Evolutionary conservation across 2,329 filamentous ascomycete species (phyloP).

Genomic region (Dothistroma septosporum): DNA sequence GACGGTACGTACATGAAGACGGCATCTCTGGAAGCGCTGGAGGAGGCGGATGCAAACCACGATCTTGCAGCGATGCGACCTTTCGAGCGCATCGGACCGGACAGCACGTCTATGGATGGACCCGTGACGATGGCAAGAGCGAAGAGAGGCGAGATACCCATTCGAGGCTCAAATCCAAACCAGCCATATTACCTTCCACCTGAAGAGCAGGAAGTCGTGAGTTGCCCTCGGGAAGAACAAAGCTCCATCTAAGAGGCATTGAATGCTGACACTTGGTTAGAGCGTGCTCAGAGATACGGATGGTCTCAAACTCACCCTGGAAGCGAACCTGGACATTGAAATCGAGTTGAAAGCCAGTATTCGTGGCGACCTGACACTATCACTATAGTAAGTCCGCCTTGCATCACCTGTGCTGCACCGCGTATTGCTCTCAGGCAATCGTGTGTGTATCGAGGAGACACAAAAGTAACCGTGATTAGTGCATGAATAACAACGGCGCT

Average conservation of each 20-base stretch:
- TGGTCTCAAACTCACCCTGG: conserved; percentile 66
- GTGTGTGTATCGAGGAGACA: background rate
- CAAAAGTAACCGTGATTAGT: conserved; percentile 3
- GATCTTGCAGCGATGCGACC: conserved; percentile 48
- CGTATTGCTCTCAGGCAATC: background rate
- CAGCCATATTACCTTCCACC: conserved; percentile 42
- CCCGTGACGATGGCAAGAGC: conserved; percentile 53
- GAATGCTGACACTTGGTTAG: conserved; percentile 9
- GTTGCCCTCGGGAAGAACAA: conserved; percentile 2
- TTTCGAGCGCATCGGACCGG: conserved; percentile 54
- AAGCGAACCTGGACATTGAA: conserved; percentile 77
- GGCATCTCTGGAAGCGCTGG: conserved; percentile 45
- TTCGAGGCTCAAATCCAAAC: conserved; percentile 50
- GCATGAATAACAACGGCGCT: background rate
- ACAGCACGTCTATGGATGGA: conserved; percentile 54
- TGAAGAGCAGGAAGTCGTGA: conserved; percentile 21
- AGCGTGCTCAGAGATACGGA: conserved; percentile 52
- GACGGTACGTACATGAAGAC: conserved; percentile 53
- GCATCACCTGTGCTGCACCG: background rate
- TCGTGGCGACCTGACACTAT: conserved; percentile 75
- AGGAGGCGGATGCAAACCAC: conserved; percentile 50
- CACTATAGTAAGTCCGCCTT: conserved; percentile 62
- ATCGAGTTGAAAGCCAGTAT: conserved; percentile 83
- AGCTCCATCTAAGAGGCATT: background rate
- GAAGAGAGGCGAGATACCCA: conserved; percentile 53